Percentiles rank a stretch among this genome's conserved stretches.
phyloP scores from a whole-genome alignment of 2,329 filamentous ascomycete species.

The Zymoseptoria pseudotritici region DNA sequence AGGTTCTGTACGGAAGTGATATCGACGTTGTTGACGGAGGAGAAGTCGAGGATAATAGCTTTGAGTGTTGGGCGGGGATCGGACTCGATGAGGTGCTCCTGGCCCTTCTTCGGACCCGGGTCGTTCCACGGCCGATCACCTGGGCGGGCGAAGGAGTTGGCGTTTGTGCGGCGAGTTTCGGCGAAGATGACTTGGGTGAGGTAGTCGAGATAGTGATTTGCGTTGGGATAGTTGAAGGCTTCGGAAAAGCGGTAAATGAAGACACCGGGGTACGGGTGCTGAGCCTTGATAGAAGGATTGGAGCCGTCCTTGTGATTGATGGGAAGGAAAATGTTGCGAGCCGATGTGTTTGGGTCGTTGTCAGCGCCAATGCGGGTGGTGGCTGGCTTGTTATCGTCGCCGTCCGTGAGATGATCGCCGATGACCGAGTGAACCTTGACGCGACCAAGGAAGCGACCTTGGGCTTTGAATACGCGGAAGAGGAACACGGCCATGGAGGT shows the following conservation, averaged over 20 bases:
- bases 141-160: slow-evolving; percentile 50
- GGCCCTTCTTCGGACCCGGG: slow-evolving; percentile 61
- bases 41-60: slow-evolving; percentile 91
- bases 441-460: slow-evolving; percentile 74
- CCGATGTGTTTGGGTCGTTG: slow-evolving; percentile 42
- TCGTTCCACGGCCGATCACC: slow-evolving; percentile 91
- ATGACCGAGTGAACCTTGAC: slow-evolving; percentile 79
- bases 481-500: slow-evolving; percentile 71
- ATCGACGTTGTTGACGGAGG: slow-evolving; percentile 87
- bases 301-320: slow-evolving; percentile 82
- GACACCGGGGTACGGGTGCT: slow-evolving; percentile 78
- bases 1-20: slow-evolving; percentile 86
- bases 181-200: slow-evolving; percentile 38
- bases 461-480: slow-evolving; percentile 74
- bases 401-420: slow-evolving; percentile 63
- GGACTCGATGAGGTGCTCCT: slow-evolving; percentile 36
- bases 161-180: slow-evolving; percentile 69
- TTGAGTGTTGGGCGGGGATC: slow-evolving; percentile 62
- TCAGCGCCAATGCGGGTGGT: slow-evolving; percentile 23
- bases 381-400: slow-evolving; percentile 43
- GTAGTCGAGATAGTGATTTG: slow-evolving; percentile 78
- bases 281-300: slow-evolving; percentile 74
- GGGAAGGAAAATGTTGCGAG: slow-evolving; percentile 78
- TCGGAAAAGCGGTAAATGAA: slow-evolving; percentile 95
- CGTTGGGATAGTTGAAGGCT: slow-evolving; percentile 94